phyloP scores from a whole-genome alignment of 2,329 filamentous ascomycete genomes.

The Myriosclerotinia curreyana region DNA sequence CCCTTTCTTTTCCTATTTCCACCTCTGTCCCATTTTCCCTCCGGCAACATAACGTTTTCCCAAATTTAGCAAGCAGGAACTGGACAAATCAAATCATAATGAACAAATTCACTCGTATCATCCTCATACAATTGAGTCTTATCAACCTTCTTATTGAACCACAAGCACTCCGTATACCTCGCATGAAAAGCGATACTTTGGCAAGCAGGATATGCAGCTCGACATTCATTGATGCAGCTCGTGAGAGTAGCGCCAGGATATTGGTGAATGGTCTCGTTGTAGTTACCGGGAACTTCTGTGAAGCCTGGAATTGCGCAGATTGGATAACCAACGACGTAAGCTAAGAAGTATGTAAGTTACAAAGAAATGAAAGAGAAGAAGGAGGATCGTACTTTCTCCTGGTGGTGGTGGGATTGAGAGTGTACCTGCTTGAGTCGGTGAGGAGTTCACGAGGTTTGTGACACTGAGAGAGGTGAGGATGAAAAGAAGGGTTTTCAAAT shows the following conservation, averaged over 20 bases:
- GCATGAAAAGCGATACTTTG: constrained; percentile 15
- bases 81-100: constrained; percentile 21
- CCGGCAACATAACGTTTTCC: neutral
- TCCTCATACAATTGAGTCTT: constrained; percentile 18
- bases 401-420: constrained; percentile 5
- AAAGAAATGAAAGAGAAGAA: too few species aligned
- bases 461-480: neutral
- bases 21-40: too few species aligned
- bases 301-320: constrained; percentile 1
- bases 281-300: neutral
- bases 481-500: neutral
- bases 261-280: constrained; percentile 13
- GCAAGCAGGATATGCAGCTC: constrained; percentile 12
- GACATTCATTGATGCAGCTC: constrained; percentile 15
- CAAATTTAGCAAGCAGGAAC: neutral
- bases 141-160: constrained; percentile 3
- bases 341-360: neutral
- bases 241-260: neutral
- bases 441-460: constrained; percentile 12
- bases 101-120: constrained; percentile 16
- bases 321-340: constrained; percentile 5
- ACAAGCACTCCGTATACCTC: constrained; percentile 16
- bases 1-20: too few species aligned
- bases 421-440: neutral
- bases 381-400: neutral